phyloP scores from a whole-genome alignment of 306 rosid genomes.

The Pyrus betulifolia region DNA sequence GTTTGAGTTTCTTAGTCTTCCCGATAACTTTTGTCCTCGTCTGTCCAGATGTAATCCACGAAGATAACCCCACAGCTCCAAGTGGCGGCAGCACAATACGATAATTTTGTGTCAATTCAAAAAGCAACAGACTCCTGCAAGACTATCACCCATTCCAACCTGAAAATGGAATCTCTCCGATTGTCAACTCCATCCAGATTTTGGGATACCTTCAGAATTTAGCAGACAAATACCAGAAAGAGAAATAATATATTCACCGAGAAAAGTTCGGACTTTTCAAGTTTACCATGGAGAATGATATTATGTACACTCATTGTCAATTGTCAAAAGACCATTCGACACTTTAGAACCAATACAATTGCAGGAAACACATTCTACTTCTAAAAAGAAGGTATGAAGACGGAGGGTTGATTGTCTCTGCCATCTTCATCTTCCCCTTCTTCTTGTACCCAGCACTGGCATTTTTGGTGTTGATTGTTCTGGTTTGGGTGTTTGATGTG shows the following conservation, averaged over 20 bases:
- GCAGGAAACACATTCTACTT: no score
- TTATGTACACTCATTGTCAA: neutral
- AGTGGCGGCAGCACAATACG: slow-evolving; percentile 85
- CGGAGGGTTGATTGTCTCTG: neutral
- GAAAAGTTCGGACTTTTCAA: neutral
- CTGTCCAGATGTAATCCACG: slow-evolving; percentile 83
- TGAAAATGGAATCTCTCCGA: slow-evolving; percentile 36
- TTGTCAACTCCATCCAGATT: slow-evolving; percentile 17
- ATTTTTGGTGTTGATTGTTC: neutral
- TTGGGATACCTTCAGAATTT: neutral
- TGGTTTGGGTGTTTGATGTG: neutral
- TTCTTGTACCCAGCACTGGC: neutral
- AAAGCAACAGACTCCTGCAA: slow-evolving; percentile 93
- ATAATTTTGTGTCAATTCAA: slow-evolving; percentile 94
- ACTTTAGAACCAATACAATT: neutral
- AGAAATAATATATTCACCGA: neutral
- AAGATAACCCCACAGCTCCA: slow-evolving; percentile 89
- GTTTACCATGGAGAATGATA: neutral
- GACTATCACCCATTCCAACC: slow-evolving; percentile 99
- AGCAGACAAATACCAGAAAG: neutral
- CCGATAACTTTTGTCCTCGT: slow-evolving; percentile 39
- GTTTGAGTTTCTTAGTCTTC: slow-evolving; percentile 25
- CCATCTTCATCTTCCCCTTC: no score
- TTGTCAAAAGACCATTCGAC: neutral
- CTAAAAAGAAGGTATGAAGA: no score